These are phyloP conservation scores for Nadsonia fulvescens DNA, from an alignment of 805 yeast species.

Conservation along the genomic window DNA sequence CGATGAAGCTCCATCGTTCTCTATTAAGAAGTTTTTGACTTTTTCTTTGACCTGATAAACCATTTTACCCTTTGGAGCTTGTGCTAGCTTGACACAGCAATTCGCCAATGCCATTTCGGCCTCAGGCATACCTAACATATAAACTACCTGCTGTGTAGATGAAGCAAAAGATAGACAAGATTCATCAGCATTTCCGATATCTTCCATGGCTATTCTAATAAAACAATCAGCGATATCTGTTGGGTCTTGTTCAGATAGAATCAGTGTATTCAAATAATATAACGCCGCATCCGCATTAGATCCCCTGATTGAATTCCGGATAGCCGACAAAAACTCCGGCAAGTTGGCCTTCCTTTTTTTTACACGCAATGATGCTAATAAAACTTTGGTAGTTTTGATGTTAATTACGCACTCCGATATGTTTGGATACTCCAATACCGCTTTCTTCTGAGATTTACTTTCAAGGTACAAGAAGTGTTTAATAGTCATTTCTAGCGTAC, in stretches of 20 bases:
- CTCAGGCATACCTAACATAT: slow-evolving; percentile 86
- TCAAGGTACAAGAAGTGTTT: too few species aligned
- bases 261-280: slow-evolving; percentile 73
- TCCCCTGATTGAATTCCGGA: slow-evolving; percentile 85
- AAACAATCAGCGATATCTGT: slow-evolving; percentile 72
- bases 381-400: slow-evolving; percentile 1
- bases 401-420: slow-evolving; percentile 1
- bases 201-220: slow-evolving; percentile 91
- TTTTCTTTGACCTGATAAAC: slow-evolving; percentile 64
- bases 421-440: slow-evolving; percentile 8
- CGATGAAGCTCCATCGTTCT: slow-evolving; percentile 37
- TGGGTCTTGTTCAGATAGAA: slow-evolving; percentile 87
- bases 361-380: slow-evolving; percentile 86
- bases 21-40: slow-evolving; percentile 37
- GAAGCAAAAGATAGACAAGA: slow-evolving; percentile 72
- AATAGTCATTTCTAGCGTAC: slow-evolving; percentile 44
- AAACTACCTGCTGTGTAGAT: slow-evolving; percentile 69
- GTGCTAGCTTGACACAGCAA: slow-evolving; percentile 73
- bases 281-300: slow-evolving; percentile 77
- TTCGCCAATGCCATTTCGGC: slow-evolving; percentile 79
- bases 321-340: slow-evolving; percentile 94
- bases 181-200: slow-evolving; percentile 73
- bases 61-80: slow-evolving; percentile 71
- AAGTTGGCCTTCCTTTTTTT: too few species aligned
- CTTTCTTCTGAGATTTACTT: too few species aligned